Percentiles rank a stretch among this genome's conserved stretches.
Evolutionary conservation across 169 alveolate species (phyloP).

Genomic region (Amoebophrya sp.): DNA sequence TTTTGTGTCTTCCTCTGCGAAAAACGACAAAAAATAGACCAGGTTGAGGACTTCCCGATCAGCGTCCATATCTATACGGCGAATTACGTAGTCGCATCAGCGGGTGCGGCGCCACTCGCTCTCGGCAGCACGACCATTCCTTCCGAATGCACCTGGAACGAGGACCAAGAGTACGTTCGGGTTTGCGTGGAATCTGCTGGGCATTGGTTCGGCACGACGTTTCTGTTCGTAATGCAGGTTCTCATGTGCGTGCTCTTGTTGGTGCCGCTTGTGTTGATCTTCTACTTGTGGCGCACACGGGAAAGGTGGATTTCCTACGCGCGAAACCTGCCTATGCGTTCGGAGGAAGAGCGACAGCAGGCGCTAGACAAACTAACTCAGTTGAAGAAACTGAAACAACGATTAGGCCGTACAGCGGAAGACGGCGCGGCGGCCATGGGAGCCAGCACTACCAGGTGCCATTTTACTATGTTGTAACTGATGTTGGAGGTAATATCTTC

Average conservation of each 20-base stretch:
- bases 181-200: not conserved
- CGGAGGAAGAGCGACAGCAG: not conserved
- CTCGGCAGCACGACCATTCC: not conserved
- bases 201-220: conserved; percentile 16
- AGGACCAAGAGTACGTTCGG: not conserved
- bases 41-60: conserved; percentile 2
- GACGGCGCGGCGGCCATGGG: conserved; percentile 1
- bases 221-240: not conserved
- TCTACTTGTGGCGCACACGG: not conserved
- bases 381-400: not conserved
- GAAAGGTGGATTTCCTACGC: not conserved
- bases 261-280: not conserved
- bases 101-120: not conserved
- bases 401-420: not conserved
- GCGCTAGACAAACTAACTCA: not conserved
- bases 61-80: not conserved
- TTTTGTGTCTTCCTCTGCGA: no score
- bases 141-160: not conserved
- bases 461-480: no score
- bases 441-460: no score
- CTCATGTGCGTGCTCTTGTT: not conserved
- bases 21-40: not conserved
- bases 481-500: no score
- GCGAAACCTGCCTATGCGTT: not conserved
- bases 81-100: not conserved